Conservation (phyloP, 164 flowering plant genomes). For the Stephania cephalantha region DNA sequence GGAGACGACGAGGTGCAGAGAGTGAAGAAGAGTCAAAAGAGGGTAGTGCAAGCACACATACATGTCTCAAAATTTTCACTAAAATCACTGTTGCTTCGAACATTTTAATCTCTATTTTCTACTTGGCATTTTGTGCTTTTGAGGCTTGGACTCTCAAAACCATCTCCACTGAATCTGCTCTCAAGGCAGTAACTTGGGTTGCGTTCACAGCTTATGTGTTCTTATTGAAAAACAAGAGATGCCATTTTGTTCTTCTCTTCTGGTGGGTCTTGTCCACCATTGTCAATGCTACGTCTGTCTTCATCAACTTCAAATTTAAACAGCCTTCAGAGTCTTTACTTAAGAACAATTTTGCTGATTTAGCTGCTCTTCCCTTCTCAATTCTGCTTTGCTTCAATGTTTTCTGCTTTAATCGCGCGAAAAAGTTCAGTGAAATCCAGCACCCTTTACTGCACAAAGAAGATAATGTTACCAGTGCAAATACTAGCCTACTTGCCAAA, state of each 20-base stretch:
- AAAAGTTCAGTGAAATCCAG: constrained; percentile 20
- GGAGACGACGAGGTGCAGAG: constrained; percentile 16
- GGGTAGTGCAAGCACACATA: not conserved
- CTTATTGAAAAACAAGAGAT: constrained; percentile 29
- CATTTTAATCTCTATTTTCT: constrained; percentile 24
- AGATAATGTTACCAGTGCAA: not conserved
- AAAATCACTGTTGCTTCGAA: constrained; percentile 26
- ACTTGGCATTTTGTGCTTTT: constrained; percentile 36
- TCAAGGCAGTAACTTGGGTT: constrained; percentile 38
- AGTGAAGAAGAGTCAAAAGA: constrained; percentile 3
- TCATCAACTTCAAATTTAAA: constrained; percentile 20
- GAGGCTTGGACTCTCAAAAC: constrained; percentile 25
- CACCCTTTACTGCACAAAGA: constrained; percentile 35
- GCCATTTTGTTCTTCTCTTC: constrained; percentile 48
- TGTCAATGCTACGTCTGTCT: constrained; percentile 21
- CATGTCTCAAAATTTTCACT: constrained; percentile 13
- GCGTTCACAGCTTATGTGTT: constrained; percentile 26
- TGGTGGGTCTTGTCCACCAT: constrained; percentile 53
- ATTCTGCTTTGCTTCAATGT: constrained; percentile 39
- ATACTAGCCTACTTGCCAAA: constrained; percentile 18
- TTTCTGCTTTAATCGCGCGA: constrained; percentile 8
- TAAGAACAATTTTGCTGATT: constrained; percentile 26
- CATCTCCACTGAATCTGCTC: constrained; percentile 16
- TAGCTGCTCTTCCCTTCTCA: constrained; percentile 40
- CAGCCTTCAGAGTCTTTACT: constrained; percentile 22